Evolutionary conservation across 352 stramenopile genomes (phyloP).

Genomic region (Thalassiosira ordinaria): DNA sequence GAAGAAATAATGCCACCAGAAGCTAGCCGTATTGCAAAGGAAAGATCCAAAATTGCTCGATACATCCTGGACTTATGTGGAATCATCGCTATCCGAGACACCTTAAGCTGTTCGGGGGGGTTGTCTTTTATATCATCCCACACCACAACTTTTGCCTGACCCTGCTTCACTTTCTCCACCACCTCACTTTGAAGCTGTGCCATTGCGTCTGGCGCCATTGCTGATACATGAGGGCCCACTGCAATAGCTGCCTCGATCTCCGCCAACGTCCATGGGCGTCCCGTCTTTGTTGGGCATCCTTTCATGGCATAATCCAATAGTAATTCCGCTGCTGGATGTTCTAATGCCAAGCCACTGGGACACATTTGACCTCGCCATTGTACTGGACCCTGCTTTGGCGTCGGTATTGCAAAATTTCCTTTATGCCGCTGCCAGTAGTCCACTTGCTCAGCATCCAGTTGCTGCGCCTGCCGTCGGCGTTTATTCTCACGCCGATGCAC

Average conservation of each 20-base stretch:
- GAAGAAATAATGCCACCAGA: background rate
- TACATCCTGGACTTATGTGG: constrained; percentile 20
- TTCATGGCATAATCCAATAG: constrained; percentile 17
- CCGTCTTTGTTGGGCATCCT: constrained; percentile 24
- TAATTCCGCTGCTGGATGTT: constrained; percentile 19
- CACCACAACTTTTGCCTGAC: background rate
- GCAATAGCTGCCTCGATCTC: constrained; percentile 13
- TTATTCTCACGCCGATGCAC: background rate
- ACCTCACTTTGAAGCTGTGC: background rate
- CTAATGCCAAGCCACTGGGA: background rate
- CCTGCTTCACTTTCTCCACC: background rate
- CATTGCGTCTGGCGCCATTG: constrained; percentile 7
- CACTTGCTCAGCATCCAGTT: background rate
- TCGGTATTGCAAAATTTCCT: background rate
- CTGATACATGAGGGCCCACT: constrained; percentile 18
- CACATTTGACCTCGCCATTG: constrained; percentile 8
- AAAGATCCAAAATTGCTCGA: constrained; percentile 17
- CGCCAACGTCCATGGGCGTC: constrained; percentile 11
- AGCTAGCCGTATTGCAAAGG: background rate
- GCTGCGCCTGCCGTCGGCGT: background rate
- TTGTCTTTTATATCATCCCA: constrained; percentile 28
- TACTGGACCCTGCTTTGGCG: background rate
- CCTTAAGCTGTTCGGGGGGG: background rate
- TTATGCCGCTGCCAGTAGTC: background rate
- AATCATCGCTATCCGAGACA: constrained; percentile 19